Percentiles rank a stretch among this genome's conserved stretches.
phyloP scores from a whole-genome alignment of 2,329 filamentous ascomycete genomes.

The Daldinia eschscholtzii region DNA sequence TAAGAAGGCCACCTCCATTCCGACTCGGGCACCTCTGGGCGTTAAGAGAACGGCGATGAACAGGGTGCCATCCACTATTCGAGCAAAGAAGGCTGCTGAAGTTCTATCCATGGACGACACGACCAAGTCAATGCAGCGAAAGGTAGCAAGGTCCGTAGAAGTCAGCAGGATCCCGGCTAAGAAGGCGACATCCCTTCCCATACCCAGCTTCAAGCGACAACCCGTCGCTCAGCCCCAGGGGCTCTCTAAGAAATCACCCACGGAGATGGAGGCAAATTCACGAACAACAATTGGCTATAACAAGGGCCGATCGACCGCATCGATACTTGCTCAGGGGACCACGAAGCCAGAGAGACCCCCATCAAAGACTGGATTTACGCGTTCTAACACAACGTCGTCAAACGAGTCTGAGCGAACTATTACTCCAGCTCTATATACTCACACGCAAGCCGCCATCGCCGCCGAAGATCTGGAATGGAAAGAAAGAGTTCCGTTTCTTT shows the following conservation, averaged over 20 bases:
- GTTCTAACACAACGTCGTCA: conserved; percentile 56
- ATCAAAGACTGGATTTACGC: conserved; percentile 45
- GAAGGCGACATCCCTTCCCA: conserved; percentile 45
- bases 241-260: conserved; percentile 62
- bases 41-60: conserved; percentile 31
- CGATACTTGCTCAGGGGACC: conserved; percentile 58
- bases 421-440: conserved; percentile 61
- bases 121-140: conserved; percentile 51
- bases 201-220: conserved; percentile 51
- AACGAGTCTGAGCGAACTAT: conserved; percentile 60
- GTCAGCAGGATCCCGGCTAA: conserved; percentile 44
- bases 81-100: conserved; percentile 67
- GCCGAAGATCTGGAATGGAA: conserved; percentile 54
- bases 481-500: conserved; percentile 65
- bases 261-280: conserved; percentile 76
- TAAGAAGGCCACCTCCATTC: conserved; percentile 44
- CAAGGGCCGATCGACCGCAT: conserved; percentile 74
- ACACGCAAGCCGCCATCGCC: conserved; percentile 45
- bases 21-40: conserved; percentile 21
- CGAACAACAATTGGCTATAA: conserved; percentile 88
- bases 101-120: conserved; percentile 62
- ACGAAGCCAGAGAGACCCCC: conserved; percentile 40
- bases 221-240: conserved; percentile 55
- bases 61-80: conserved; percentile 63
- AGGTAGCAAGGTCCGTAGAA: conserved; percentile 47